phyloP scores from a whole-genome alignment of 2,329 filamentous ascomycete genomes.

The Apiospora koreana region DNA sequence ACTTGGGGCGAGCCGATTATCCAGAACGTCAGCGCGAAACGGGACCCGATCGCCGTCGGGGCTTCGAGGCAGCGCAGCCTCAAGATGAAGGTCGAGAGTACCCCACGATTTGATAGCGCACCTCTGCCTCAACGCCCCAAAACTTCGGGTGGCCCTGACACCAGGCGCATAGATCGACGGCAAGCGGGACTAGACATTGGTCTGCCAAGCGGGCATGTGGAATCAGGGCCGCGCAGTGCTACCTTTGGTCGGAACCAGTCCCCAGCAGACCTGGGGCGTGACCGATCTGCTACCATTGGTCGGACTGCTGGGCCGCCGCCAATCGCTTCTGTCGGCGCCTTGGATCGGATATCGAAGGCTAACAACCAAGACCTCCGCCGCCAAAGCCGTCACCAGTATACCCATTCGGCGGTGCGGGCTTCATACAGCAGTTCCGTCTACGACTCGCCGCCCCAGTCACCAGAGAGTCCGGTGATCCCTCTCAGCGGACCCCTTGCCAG shows the following conservation, averaged over 20 bases:
- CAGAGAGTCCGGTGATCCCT: constrained; percentile 13
- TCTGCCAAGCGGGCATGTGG: constrained; percentile 7
- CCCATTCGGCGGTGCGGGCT: neutral
- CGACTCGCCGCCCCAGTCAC: constrained; percentile 10
- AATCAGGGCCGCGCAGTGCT: neutral
- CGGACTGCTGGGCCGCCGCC: neutral
- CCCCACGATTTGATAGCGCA: constrained; percentile 12
- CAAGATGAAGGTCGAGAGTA: constrained; percentile 46
- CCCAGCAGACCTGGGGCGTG: neutral
- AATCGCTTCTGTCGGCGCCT: neutral
- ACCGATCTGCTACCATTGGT: neutral
- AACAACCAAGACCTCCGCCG: neutral
- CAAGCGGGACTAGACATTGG: constrained; percentile 20
- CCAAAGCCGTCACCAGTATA: constrained; percentile 15
- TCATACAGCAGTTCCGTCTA: constrained; percentile 1
- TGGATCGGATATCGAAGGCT: constrained; percentile 13
- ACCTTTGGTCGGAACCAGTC: constrained; percentile 1
- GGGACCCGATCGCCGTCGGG: constrained; percentile 51
- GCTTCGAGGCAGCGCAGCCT: constrained; percentile 49
- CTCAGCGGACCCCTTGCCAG: constrained; percentile 11
- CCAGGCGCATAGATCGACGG: constrained; percentile 8
- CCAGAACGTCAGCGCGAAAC: constrained; percentile 49
- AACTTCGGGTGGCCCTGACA: constrained; percentile 21
- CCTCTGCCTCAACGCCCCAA: constrained; percentile 19
- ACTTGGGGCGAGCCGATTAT: constrained; percentile 43